These are phyloP conservation scores for Kurtzmaniella quercitrusa DNA, from an alignment of 1,139 yeast genomes.

Conservation along the genomic window DNA sequence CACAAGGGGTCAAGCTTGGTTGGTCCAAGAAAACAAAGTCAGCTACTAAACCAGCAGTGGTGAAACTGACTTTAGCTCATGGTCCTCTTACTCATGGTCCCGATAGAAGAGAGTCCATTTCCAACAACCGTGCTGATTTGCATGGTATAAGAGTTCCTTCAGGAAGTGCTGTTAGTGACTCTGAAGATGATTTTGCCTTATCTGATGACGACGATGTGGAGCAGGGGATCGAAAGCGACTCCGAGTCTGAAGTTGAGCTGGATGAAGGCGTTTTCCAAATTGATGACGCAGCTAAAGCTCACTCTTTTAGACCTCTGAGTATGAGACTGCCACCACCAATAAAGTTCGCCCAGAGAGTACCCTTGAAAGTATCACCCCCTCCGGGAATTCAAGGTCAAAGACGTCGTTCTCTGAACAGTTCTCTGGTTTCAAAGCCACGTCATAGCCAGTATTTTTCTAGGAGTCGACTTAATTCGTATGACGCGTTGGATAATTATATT, in stretches of 20 bases:
- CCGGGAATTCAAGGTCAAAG: constrained; percentile 17
- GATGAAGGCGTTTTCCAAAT: constrained; percentile 16
- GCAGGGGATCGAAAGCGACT: constrained; percentile 10
- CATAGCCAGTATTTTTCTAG: constrained; percentile 32
- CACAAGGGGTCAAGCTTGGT: constrained; percentile 39
- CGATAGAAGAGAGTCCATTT: constrained; percentile 52
- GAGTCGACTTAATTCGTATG: constrained; percentile 41
- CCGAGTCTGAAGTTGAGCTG: constrained; percentile 7
- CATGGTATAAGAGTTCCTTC: constrained; percentile 46
- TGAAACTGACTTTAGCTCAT: constrained; percentile 1
- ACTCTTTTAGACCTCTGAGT: constrained; percentile 3
- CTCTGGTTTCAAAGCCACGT: constrained; percentile 10
- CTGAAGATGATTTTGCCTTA: constrained; percentile 45
- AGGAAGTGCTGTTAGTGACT: constrained; percentile 33
- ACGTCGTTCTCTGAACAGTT: constrained; percentile 5
- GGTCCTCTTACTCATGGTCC: constrained; percentile 7
- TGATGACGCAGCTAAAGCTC: constrained; percentile 11
- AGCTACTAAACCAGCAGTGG: constrained; percentile 5
- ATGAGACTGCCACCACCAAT: constrained; percentile 25
- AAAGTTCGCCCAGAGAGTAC: constrained; percentile 44
- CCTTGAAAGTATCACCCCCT: constrained; percentile 40
- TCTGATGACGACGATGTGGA: constrained; percentile 15
- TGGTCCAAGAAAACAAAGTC: constrained; percentile 36
- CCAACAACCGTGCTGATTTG: constrained; percentile 40
- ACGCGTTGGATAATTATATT: constrained; percentile 40